Base-by-base conservation (phyloP, 2,329 filamentous ascomycete species). In the Pseudonectria buxi region DNA sequence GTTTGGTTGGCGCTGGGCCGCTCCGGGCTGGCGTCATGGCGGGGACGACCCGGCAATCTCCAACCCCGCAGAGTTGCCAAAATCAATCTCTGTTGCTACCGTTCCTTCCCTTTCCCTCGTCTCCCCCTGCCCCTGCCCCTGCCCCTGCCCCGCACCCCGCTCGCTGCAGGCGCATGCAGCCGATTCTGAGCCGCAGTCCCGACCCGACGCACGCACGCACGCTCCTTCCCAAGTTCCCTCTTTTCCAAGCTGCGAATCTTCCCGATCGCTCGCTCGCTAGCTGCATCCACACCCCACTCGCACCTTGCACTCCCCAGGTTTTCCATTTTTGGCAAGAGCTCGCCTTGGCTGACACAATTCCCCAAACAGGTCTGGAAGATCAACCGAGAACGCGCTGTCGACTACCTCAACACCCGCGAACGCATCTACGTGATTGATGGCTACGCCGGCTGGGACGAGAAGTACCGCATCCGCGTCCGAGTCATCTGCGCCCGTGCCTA, bases 391-490 rank as follows among this genome's bases (percentile, higher is more conserved):
- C 89, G 92, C 72, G 92, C 92, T 43, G 80, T 98, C 64, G 92
- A 98, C 72, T 98, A 98, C 72, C 81, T 98, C 55, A 98, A 98
- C 79, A 98, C 92, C 48, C 80, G 92, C 57, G 95, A 94, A 65
- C 87, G 92, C 59, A 96, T 98, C 72, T 98, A 98, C 67, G 92
- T 98, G 49, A 76, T 98, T 50, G 92, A 98, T 64, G 92, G 92
- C 49, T 98, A 83, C 62, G 92, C 92, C 51, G 92, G 92, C 64
- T 98, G 92, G 92, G 92, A 98, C 56, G 83, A 94, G 73, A 89
- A 92, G 65, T 98, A 98, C 76, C 79, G 89, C 51, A 96, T 98
- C 71, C 86, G 82, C 57, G 92, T 98, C 56, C 89, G 92, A 59
- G 90, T 98, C 48, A 89, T 98, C 61, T 98, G 92, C 71, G 92